Evolutionary conservation across 805 yeast species (phyloP), one percentile per base, ranked within the genome.

Genomic region (Limtongia smithiae): DNA sequence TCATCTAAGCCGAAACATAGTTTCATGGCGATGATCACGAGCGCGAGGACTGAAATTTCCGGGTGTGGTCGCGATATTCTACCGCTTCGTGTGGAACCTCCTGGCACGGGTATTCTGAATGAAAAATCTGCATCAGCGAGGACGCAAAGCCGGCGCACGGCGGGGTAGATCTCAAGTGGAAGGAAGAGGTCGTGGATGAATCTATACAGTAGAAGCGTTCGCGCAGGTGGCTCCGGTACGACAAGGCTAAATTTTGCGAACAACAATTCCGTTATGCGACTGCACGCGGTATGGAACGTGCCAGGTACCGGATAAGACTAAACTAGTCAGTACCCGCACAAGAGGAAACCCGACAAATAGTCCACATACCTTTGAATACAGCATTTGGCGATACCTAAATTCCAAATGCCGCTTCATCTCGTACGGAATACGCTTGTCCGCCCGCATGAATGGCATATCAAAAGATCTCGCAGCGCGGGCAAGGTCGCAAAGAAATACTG

Each of bases 1-100:
- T 46, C 49, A 37, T 57, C 60, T 22, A 57, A 34, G 1, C 61
- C 59, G 28, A 46, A 58, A 30, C 59, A 52, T 6, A 57, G 28
- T 30, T 54, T 54, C 3, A 52, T 48, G n/a, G 55, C 54, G 2
- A 58, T 33, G 4, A 57, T 18, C 12, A 54, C 40, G 6, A 46
- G 25, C 6, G 51, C 57, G 34, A 49, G 40, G 1, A 54, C 20
- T 22, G 18, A 28, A 11, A 54, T 18, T 28, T 58, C 61, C 3
- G 61, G 59, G 31, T 54, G 48, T n/a, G n/a, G n/a, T n/a, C n/a
- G n/a, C n/a, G n/a, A n/a, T n/a, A n/a, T n/a, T n/a, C n/a, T n/a
- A n/a, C n/a, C n/a, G n/a, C n/a, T n/a, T n/a, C n/a, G n/a, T n/a
- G n/a, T n/a, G n/a, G n/a, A n/a, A n/a, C n/a, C n/a, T n/a, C n/a